Conservation (phyloP, 257 asterid species). For the Gentiana straminea region DNA sequence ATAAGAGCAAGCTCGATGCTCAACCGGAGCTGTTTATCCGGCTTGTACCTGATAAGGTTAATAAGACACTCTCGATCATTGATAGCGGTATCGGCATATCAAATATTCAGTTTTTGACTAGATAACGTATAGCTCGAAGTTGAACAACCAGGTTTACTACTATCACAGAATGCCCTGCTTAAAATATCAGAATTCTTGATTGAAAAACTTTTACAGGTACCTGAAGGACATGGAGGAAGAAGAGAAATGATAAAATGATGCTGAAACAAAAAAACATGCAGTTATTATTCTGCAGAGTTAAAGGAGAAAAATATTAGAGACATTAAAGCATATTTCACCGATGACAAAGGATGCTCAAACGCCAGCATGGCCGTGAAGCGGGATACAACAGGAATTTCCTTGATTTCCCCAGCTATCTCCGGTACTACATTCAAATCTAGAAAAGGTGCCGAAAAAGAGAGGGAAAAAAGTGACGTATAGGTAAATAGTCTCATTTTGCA, state of each 20-base stretch:
- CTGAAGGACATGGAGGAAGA: constrained; percentile 33
- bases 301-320: neutral
- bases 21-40: constrained; percentile 56
- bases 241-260: neutral
- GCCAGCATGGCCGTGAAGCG: constrained; percentile 85
- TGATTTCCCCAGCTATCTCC: constrained; percentile 33
- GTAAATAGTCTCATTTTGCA: too few species aligned
- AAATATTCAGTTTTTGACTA: too few species aligned
- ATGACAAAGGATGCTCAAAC: constrained; percentile 58
- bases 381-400: constrained; percentile 55
- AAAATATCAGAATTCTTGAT: constrained; percentile 61
- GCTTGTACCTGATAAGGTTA: constrained; percentile 47
- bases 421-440: constrained; percentile 43
- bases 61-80: constrained; percentile 27
- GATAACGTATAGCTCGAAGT: constrained; percentile 37
- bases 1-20: constrained; percentile 49
- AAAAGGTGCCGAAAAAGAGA: constrained; percentile 8
- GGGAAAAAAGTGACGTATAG: neutral
- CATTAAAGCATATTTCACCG: constrained; percentile 30
- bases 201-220: constrained; percentile 53
- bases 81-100: constrained; percentile 58
- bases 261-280: neutral
- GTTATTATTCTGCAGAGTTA: neutral
- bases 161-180: constrained; percentile 71
- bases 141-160: constrained; percentile 86